A percentile compares a stretch with the other conserved stretches of the same genome.
Conservation (phyloP, 768 basidiomycete species). For the Lactifluus rugatus region DNA sequence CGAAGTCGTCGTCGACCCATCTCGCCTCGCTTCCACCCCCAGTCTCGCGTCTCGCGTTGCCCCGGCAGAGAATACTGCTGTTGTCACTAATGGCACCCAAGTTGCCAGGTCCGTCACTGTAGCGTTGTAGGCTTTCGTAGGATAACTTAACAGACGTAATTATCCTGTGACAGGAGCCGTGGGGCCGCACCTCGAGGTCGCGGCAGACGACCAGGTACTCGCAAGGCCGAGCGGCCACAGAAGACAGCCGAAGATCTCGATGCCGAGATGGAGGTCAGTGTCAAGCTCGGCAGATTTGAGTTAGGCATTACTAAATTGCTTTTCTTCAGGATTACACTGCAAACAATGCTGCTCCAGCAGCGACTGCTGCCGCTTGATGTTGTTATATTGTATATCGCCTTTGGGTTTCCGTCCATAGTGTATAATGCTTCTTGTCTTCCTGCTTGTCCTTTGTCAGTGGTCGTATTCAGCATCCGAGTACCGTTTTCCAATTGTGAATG, state of each 20-base stretch:
- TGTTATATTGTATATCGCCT: slow-evolving; percentile 1
- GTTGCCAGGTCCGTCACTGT: slow-evolving; percentile 30
- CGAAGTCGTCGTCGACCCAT: slow-evolving; percentile 89
- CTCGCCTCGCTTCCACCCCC: slow-evolving; percentile 46
- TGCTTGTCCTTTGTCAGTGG: not conserved
- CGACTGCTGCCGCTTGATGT: slow-evolving; percentile 20
- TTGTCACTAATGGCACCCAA: slow-evolving; percentile 26
- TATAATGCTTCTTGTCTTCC: slow-evolving; percentile 17
- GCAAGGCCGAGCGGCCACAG: slow-evolving; percentile 51
- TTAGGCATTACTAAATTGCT: not conserved
- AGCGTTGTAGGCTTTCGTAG: slow-evolving; percentile 18
- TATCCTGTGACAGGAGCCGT: not conserved
- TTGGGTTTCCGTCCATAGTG: slow-evolving; percentile 6
- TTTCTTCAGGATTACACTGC: slow-evolving; percentile 55
- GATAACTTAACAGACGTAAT: not conserved
- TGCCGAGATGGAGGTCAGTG: slow-evolving; percentile 91
- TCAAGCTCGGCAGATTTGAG: not conserved
- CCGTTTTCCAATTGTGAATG: not conserved
- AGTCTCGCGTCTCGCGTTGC: slow-evolving; percentile 81
- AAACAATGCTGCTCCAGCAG: slow-evolving; percentile 39
- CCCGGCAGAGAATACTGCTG: slow-evolving; percentile 44
- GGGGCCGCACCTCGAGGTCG: slow-evolving; percentile 28
- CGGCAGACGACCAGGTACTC: slow-evolving; percentile 35
- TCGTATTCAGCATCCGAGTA: not conserved
- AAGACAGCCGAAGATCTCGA: slow-evolving; percentile 89